phyloP scores from a whole-genome alignment of 352 stramenopile genomes.

The Phytophthora pistaciae region DNA sequence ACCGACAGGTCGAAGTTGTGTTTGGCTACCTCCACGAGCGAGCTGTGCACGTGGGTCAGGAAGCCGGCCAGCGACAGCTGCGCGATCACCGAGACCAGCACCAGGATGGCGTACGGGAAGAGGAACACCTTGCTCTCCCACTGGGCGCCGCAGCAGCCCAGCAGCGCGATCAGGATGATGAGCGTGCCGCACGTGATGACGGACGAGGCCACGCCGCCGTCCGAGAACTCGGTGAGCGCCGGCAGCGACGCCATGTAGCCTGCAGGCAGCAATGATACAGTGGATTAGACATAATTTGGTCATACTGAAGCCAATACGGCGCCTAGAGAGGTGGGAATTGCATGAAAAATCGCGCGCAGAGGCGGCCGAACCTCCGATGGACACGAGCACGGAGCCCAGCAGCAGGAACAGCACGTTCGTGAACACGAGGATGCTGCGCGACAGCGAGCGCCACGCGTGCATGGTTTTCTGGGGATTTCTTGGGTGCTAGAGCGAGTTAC shows the following conservation, averaged over 20 bases:
- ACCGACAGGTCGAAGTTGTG: conserved; percentile 79
- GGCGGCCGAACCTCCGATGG: conserved; percentile 66
- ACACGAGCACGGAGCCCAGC: conserved; percentile 82
- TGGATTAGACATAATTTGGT: background rate
- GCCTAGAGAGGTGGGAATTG: background rate
- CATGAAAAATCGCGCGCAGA: conserved; percentile 11
- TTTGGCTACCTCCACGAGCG: conserved; percentile 65
- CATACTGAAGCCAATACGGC: conserved; percentile 2
- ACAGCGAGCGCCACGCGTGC: conserved; percentile 77
- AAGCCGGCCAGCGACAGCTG: conserved; percentile 83
- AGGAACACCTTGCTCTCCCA: conserved; percentile 90
- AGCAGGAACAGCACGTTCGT: conserved; percentile 91
- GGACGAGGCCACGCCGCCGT: conserved; percentile 77
- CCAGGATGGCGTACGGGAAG: conserved; percentile 84
- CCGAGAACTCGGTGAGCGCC: conserved; percentile 84
- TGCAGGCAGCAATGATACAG: conserved; percentile 20
- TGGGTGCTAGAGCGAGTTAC: conserved; percentile 19
- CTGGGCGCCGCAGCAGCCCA: conserved; percentile 85
- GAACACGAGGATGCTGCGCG: conserved; percentile 84
- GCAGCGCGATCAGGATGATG: conserved; percentile 79
- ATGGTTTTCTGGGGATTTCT: conserved; percentile 32
- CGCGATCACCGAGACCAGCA: conserved; percentile 80
- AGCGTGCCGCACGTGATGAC: conserved; percentile 84
- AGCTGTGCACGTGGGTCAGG: conserved; percentile 84
- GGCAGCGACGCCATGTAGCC: conserved; percentile 85